Evolutionary conservation across 768 basidiomycete genomes (phyloP).

Genomic region (Auriscalpium orientale): DNA sequence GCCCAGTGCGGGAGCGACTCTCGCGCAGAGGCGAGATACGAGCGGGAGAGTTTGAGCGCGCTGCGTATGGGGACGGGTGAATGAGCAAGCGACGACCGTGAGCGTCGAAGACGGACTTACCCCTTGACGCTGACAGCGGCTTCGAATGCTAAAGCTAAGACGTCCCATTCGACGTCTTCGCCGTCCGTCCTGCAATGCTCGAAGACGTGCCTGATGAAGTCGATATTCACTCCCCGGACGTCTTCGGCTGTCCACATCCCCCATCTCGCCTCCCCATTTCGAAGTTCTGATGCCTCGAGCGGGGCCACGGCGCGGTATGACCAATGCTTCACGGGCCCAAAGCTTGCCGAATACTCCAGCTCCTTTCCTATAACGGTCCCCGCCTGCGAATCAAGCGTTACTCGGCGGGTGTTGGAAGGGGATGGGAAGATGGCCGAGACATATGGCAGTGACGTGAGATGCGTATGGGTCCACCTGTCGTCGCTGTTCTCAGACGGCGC

Average conservation of each 20-base stretch:
- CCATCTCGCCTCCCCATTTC: slow-evolving; percentile 29
- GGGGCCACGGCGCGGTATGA: slow-evolving; percentile 42
- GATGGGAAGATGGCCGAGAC: slow-evolving; percentile 50
- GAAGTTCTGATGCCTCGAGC: slow-evolving; percentile 37
- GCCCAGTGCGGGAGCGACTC: slow-evolving; percentile 62
- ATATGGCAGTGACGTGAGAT: slow-evolving; percentile 36
- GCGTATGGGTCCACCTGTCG: slow-evolving; percentile 56
- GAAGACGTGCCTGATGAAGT: slow-evolving; percentile 52
- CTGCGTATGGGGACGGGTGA: slow-evolving; percentile 27
- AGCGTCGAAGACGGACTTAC: slow-evolving; percentile 25
- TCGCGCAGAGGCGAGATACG: slow-evolving; percentile 45
- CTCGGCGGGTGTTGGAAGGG: slow-evolving; percentile 19
- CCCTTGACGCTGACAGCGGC: slow-evolving; percentile 48
- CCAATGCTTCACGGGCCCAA: slow-evolving; percentile 70
- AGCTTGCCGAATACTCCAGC: slow-evolving; percentile 48
- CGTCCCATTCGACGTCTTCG: slow-evolving; percentile 57
- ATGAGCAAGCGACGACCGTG: neutral
- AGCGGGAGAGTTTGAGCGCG: slow-evolving; percentile 62
- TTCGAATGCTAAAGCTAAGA: slow-evolving; percentile 60
- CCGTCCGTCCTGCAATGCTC: slow-evolving; percentile 40
- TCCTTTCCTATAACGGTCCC: slow-evolving; percentile 65
- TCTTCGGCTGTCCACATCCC: slow-evolving; percentile 42
- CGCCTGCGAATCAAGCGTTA: slow-evolving; percentile 53
- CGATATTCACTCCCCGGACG: slow-evolving; percentile 40
- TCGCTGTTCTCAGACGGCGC: slow-evolving; percentile 38